phyloP scores from a whole-genome alignment of 805 yeast genomes.

The Barnettozyma vustinii region DNA sequence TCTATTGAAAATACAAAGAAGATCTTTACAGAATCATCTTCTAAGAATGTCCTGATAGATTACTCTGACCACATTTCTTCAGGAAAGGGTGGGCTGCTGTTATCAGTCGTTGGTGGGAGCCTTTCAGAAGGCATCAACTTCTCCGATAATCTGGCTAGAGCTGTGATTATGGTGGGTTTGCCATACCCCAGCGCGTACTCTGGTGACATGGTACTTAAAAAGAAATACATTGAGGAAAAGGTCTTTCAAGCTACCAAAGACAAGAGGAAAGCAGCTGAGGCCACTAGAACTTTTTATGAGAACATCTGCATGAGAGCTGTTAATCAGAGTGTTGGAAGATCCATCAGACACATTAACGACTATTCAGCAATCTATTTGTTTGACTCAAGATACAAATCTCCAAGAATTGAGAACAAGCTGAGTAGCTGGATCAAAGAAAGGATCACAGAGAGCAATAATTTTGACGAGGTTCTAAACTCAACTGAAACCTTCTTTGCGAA shows the following conservation, averaged over 20 bases:
- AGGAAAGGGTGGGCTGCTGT: constrained; percentile 54
- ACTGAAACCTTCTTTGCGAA: constrained; percentile 20
- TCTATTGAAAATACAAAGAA: constrained; percentile 36
- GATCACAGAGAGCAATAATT: constrained; percentile 19
- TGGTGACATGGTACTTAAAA: constrained; percentile 73
- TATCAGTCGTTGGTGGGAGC: constrained; percentile 90
- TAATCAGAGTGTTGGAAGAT: constrained; percentile 88
- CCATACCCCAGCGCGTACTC: constrained; percentile 85
- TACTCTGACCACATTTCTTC: constrained; percentile 41
- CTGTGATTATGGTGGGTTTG: constrained; percentile 78
- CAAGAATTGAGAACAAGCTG: constrained; percentile 48
- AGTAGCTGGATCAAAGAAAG: constrained; percentile 70
- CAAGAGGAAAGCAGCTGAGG: constrained; percentile 38
- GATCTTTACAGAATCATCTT: constrained; percentile 54
- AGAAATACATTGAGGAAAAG: constrained; percentile 53
- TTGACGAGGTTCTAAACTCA: constrained; percentile 16
- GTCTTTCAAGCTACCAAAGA: constrained; percentile 46
- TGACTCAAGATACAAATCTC: constrained; percentile 53
- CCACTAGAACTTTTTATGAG: constrained; percentile 60
- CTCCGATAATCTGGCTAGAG: constrained; percentile 81
- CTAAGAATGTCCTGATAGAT: constrained; percentile 41
- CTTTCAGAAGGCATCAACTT: constrained; percentile 93
- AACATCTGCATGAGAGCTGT: constrained; percentile 87
- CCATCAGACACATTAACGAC: constrained; percentile 79
- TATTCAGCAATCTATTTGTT: constrained; percentile 70